Conservation (phyloP, 257 asterid species). For the Nicotiana undulata region DNA sequence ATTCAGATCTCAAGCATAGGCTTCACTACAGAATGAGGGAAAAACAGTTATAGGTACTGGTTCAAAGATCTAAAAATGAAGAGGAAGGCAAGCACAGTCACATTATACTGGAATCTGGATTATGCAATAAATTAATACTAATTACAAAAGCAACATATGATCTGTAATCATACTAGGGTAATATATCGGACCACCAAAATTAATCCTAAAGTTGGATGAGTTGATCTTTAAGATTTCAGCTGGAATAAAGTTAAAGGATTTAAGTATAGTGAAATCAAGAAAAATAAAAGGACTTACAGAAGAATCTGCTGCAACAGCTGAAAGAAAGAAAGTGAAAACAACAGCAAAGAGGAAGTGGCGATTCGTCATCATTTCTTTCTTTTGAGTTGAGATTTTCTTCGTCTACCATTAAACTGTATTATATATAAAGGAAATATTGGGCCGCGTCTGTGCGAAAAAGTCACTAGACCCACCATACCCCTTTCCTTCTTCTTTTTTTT, state of each 20-base stretch:
- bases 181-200: too few species aligned
- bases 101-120: background rate
- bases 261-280: background rate
- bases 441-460: background rate
- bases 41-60: background rate
- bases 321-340: conserved; percentile 20
- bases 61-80: background rate
- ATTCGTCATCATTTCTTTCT: conserved; percentile 9
- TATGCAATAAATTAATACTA: background rate
- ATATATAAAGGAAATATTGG: background rate
- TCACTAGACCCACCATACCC: background rate
- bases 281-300: conserved; percentile 19
- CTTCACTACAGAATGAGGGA: background rate
- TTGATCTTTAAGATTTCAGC: background rate
- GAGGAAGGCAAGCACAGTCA: background rate
- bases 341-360: conserved; percentile 14
- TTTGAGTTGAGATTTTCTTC: too few species aligned
- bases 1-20: background rate
- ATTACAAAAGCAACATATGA: background rate
- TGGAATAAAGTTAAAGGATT: background rate
- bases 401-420: background rate
- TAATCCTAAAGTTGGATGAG: background rate
- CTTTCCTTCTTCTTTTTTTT: too few species aligned
- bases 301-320: conserved; percentile 19
- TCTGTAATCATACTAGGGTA: background rate